These are phyloP conservation scores for Cladosporium sp. DNA, from an alignment of 2,329 filamentous ascomycete genomes.

Conservation along the genomic window DNA sequence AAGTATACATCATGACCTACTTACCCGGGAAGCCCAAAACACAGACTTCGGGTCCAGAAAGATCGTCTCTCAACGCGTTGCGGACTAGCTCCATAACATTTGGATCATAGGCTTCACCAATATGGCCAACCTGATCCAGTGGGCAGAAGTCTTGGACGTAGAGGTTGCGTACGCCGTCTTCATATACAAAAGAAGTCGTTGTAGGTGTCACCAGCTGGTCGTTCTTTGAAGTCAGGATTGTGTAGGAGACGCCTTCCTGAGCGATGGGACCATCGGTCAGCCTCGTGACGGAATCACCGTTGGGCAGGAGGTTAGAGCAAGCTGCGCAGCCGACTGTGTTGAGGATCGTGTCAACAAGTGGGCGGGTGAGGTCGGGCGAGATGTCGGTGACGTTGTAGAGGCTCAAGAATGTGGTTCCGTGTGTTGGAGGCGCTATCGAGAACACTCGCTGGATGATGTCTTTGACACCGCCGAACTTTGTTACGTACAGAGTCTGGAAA, in stretches of 20 bases:
- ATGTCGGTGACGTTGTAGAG: constrained; percentile 28
- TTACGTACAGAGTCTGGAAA: constrained; percentile 29
- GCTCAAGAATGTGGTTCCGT: constrained; percentile 29
- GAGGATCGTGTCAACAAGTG: constrained; percentile 22
- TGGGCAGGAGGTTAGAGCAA: constrained; percentile 27
- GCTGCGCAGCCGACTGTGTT: constrained; percentile 27
- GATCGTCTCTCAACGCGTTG: constrained; percentile 28
- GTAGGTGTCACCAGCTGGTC: constrained; percentile 32
- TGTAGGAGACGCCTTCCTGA: constrained; percentile 27
- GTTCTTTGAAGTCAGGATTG: constrained; percentile 27
- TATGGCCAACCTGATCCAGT: constrained; percentile 28
- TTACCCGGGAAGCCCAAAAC: constrained; percentile 27
- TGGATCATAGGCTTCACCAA: constrained; percentile 31
- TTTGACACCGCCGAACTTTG: constrained; percentile 27
- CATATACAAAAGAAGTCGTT: constrained; percentile 28
- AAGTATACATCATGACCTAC: not conserved
- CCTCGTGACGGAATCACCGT: constrained; percentile 23
- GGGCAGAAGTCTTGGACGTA: constrained; percentile 32
- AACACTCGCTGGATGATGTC: constrained; percentile 27
- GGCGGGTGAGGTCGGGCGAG: constrained; percentile 26
- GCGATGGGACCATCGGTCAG: constrained; percentile 28
- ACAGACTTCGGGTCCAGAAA: constrained; percentile 25
- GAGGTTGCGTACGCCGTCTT: constrained; percentile 29
- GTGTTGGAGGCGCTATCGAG: constrained; percentile 31
- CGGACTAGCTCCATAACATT: constrained; percentile 31